A percentile compares a stretch with the other conserved stretches of the same genome.
Conservation (phyloP, 768 basidiomycete genomes). For the Erythrobasidium yunnanense region DNA sequence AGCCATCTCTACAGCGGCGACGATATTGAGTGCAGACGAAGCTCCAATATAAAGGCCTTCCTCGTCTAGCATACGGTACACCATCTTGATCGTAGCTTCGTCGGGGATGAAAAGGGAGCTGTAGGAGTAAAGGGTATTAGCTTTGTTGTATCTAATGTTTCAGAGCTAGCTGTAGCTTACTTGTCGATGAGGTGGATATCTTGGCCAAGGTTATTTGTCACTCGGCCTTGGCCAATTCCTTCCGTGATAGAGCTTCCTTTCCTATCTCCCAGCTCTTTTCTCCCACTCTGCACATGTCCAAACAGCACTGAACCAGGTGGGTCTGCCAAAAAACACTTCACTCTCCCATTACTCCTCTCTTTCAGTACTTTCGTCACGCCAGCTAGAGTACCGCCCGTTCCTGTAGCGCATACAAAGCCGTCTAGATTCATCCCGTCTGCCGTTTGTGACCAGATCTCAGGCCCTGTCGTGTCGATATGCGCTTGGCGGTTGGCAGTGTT, state of each 20-base stretch:
- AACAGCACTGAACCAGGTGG: conserved; percentile 90
- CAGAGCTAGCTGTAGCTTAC: not conserved
- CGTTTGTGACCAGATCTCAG: conserved; percentile 84
- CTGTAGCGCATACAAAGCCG: conserved; percentile 88
- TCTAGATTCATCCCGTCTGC: conserved; percentile 52
- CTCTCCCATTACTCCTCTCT: conserved; percentile 64
- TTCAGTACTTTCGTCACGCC: conserved; percentile 74
- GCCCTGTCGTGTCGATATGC: conserved; percentile 83
- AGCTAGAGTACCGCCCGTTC: conserved; percentile 90
- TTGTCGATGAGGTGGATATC: conserved; percentile 60
- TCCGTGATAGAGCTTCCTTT: conserved; percentile 82
- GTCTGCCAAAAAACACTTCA: conserved; percentile 88
- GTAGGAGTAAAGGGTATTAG: not conserved
- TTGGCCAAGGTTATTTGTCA: conserved; percentile 79
- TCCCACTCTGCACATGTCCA: conserved; percentile 65
- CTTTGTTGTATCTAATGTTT: not conserved
- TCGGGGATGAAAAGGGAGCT: conserved; percentile 82
- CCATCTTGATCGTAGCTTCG: conserved; percentile 77
- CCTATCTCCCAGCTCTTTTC: conserved; percentile 61
- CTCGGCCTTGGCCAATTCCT: conserved; percentile 93
- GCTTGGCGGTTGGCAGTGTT: conserved; percentile 80
- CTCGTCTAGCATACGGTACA: conserved; percentile 79
- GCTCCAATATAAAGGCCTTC: conserved; percentile 94
- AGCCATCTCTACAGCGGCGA: conserved; percentile 81
- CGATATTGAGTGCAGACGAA: conserved; percentile 85